Base-by-base conservation (phyloP, 148 eudicot species). In the Rhododendron vialii region DNA sequence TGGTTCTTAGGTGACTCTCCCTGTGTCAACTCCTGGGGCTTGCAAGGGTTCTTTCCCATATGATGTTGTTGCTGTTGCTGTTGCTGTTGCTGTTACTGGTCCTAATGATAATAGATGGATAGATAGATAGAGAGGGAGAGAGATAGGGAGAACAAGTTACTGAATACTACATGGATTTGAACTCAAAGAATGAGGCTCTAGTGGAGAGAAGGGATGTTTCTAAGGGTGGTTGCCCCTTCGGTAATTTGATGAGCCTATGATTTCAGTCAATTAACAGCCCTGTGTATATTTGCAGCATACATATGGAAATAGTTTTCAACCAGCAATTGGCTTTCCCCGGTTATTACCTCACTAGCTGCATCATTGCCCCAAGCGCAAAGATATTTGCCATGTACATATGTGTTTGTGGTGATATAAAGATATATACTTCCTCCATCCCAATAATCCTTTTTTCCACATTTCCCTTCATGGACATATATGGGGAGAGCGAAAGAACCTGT, bases 161-260 rank as follows among this genome's bases (percentile, higher is more conserved):
- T 5, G 65, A 18, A 20, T 4, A 57, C 24, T 57, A 20, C 7
- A 20, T 1, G 65, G 24, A 57, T 18, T 57, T 57, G 65, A 59
- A 59, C 65, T 59, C 26, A 7, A 59, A 20, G 65, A 59, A 59
- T 20, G n/a, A 20, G 65, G 65, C 26, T 59, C 26, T 5, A 7
- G n/a, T 59, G 65, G 83, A 51, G 83, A 22, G 82, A 53, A 13
- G 83, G 63, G 65, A 14, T 11, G 82, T 80, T 80, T 80, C 83
- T 28, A 5, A 80, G 83, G 65, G 83, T 51, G 61, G 65, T 80
- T 80, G 83, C 83, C 83, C 43, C 63, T 51, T 14, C 22, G 24
- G 65, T 57, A 18, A 18, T 20, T 57, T 57, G 65, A 57, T 20
- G n/a, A 57, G 24, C 59, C 59, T 12, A 17, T 55, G 59, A 55